Conservation (phyloP, 805 yeast species). For the Schwanniomyces polymorphus region DNA sequence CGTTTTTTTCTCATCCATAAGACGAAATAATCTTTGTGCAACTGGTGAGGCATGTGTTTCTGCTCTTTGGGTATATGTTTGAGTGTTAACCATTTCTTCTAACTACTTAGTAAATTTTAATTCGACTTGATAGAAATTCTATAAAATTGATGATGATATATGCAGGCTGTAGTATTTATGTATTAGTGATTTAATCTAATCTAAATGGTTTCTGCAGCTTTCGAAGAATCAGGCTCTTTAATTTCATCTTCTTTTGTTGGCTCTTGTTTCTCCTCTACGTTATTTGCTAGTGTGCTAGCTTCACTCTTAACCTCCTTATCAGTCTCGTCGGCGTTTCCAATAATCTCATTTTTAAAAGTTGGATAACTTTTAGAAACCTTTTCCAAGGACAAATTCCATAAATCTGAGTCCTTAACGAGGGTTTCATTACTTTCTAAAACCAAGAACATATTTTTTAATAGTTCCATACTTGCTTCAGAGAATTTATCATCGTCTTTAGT, state of each 20-base stretch:
- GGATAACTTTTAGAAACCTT: constrained; percentile 29
- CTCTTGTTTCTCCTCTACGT: background rate
- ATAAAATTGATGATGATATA: background rate
- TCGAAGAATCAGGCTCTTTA: background rate
- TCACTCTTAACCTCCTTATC: background rate
- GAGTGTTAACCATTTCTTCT: constrained; percentile 17
- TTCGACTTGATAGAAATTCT: background rate
- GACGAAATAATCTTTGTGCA: constrained; percentile 67
- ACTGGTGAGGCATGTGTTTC: constrained; percentile 70
- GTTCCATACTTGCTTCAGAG: constrained; percentile 35
- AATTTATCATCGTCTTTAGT: constrained; percentile 14
- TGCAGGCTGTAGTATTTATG: background rate
- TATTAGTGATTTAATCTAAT: background rate
- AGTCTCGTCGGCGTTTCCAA: constrained; percentile 1
- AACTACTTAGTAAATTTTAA: background rate
- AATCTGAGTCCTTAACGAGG: constrained; percentile 17
- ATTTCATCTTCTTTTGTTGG: constrained; percentile 1
- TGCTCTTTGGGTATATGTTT: constrained; percentile 70
- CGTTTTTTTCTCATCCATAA: constrained; percentile 79
- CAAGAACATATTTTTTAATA: constrained; percentile 42
- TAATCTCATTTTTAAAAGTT: constrained; percentile 20
- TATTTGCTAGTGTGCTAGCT: background rate
- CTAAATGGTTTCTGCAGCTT: background rate
- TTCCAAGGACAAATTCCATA: constrained; percentile 36
- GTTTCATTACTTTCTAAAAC: constrained; percentile 31